Conservation (phyloP, 2,329 filamentous ascomycete genomes). For the Trichoderma atroviride region DNA sequence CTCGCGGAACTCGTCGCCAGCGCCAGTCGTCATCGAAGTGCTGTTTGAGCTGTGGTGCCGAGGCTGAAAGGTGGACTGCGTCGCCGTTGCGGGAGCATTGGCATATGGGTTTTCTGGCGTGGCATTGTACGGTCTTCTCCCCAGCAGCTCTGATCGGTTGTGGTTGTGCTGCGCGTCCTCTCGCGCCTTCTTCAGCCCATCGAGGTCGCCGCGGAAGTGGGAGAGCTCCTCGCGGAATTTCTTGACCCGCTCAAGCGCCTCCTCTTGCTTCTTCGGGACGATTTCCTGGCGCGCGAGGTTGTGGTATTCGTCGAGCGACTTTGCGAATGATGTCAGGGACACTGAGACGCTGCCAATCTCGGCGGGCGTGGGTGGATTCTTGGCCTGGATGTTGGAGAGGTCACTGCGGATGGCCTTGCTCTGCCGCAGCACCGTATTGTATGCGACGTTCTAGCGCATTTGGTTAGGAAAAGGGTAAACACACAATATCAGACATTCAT, state of each 20-base stretch:
- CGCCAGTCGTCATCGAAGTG: conserved; percentile 44
- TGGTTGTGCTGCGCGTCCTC: conserved; percentile 70
- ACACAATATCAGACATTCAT: too few relatives aligned
- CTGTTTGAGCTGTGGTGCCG: conserved; percentile 46
- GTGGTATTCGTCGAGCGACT: conserved; percentile 91
- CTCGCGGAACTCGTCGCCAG: conserved; percentile 71
- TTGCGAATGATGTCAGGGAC: conserved; percentile 77
- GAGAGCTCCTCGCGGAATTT: conserved; percentile 82
- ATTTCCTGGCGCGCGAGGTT: conserved; percentile 84
- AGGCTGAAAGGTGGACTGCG: conserved; percentile 44
- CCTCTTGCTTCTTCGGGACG: conserved; percentile 87
- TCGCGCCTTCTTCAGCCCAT: conserved; percentile 72
- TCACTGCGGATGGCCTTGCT: conserved; percentile 78
- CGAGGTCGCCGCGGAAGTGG: conserved; percentile 78
- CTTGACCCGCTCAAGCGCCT: conserved; percentile 81
- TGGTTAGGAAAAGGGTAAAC: background rate
- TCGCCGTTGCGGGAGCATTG: conserved; percentile 46
- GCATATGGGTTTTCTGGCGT: conserved; percentile 93
- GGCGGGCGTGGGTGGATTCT: conserved; percentile 61
- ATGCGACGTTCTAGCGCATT: conserved; percentile 69
- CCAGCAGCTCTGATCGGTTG: conserved; percentile 80
- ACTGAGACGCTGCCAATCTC: conserved; percentile 71
- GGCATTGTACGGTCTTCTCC: conserved; percentile 76
- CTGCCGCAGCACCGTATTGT: conserved; percentile 85
- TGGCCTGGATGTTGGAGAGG: conserved; percentile 69